Conservation (phyloP, 2,329 filamentous ascomycete species). For the Pseudogymnoascus sp. region DNA sequence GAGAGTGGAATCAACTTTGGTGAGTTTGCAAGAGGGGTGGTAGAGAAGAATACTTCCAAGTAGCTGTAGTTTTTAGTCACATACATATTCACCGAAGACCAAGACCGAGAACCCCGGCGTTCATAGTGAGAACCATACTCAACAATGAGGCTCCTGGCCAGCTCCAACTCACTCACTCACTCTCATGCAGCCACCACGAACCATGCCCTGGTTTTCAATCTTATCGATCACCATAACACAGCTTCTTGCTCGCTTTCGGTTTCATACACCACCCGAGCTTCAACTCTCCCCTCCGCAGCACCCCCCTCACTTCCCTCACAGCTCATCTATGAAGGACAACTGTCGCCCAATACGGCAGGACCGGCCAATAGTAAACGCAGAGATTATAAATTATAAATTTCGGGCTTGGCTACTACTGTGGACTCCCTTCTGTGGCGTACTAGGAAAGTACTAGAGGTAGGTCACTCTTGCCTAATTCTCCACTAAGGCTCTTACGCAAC, state of each 20-base stretch:
- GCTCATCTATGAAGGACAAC: neutral
- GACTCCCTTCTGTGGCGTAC: neutral
- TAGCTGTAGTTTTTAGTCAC: slow-evolving; percentile 13
- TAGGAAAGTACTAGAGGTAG: neutral
- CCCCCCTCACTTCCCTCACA: neutral
- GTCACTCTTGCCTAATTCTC: slow-evolving; percentile 9
- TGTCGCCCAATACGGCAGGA: neutral
- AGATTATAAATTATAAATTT: slow-evolving; percentile 8
- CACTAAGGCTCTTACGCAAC: slow-evolving; percentile 7
- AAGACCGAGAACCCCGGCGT: neutral
- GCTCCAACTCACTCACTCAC: neutral
- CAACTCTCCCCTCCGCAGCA: no score
- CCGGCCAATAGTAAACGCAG: neutral
- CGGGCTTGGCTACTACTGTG: neutral
- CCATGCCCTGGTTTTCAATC: neutral
- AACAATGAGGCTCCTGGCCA: neutral
- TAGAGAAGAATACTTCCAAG: slow-evolving; percentile 30
- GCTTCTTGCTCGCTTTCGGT: neutral
- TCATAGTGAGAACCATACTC: neutral
- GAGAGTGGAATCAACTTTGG: slow-evolving; percentile 64
- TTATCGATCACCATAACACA: no score
- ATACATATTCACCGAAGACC: neutral
- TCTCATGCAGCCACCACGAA: neutral
- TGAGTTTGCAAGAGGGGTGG: slow-evolving; percentile 52
- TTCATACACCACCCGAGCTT: no score